Conservation (phyloP, 352 stramenopile species). For the Globisporangium nunn region DNA sequence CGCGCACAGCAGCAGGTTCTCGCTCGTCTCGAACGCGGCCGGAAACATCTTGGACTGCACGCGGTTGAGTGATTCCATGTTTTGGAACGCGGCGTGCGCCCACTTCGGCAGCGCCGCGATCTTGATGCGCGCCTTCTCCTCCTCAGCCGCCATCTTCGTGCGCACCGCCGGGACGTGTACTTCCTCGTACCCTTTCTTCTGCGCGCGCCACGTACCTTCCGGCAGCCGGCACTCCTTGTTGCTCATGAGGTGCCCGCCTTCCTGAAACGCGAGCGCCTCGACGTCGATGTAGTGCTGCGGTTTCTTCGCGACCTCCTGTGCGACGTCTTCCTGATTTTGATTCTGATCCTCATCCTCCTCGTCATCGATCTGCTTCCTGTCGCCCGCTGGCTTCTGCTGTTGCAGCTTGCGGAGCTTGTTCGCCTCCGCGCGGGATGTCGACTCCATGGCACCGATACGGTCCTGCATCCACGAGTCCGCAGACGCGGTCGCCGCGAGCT, state of each 20-base stretch:
- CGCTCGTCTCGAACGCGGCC: conserved; percentile 86
- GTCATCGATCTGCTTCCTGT: conserved; percentile 18
- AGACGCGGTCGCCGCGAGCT: conserved; percentile 84
- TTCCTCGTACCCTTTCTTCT: conserved; percentile 98
- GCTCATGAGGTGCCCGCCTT: conserved; percentile 96
- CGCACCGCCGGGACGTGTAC: conserved; percentile 98
- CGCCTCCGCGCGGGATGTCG: conserved; percentile 71
- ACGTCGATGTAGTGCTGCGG: conserved; percentile 92
- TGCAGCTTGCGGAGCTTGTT: conserved; percentile 78
- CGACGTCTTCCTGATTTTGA: conserved; percentile 31
- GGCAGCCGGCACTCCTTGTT: conserved; percentile 97
- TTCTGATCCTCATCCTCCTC: too few relatives aligned
- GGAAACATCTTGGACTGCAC: conserved; percentile 98
- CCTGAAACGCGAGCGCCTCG: conserved; percentile 91
- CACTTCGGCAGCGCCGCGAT: conserved; percentile 94
- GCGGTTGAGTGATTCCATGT: conserved; percentile 98
- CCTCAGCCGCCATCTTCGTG: conserved; percentile 56
- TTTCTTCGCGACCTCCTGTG: conserved; percentile 28
- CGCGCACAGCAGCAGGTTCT: conserved; percentile 99
- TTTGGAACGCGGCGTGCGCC: conserved; percentile 93
- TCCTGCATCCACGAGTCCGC: conserved; percentile 94
- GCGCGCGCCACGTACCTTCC: conserved; percentile 94
- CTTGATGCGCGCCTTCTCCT: conserved; percentile 76
- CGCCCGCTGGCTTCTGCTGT: conserved; percentile 28
- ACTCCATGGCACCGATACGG: conserved; percentile 82